Evolutionary conservation across 1,284 basidiomycete genomes (phyloP).

Genomic region (Trametes hirsuta): DNA sequence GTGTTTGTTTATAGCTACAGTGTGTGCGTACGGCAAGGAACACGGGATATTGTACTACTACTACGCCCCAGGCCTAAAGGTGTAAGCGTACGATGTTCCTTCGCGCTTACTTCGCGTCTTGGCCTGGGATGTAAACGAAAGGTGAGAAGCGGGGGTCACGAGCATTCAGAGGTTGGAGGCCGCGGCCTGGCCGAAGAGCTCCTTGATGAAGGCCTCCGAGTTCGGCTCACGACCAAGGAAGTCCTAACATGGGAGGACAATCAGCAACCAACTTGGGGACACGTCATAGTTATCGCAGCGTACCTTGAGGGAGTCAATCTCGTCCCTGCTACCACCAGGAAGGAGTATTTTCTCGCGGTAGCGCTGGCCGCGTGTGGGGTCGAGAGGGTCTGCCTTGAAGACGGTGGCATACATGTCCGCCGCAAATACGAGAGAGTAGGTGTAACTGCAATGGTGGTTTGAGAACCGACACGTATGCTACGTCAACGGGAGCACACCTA

Average conservation of each 20-base stretch:
- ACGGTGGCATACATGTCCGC: slow-evolving; percentile 81
- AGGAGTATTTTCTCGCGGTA: slow-evolving; percentile 59
- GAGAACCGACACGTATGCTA: neutral
- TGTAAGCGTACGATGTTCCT: too few species aligned
- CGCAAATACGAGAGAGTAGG: slow-evolving; percentile 75
- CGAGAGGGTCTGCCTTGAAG: slow-evolving; percentile 78
- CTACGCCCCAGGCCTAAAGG: too few species aligned
- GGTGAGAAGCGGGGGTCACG: too few species aligned
- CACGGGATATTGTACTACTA: too few species aligned
- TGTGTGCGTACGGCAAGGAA: too few species aligned
- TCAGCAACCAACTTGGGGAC: neutral
- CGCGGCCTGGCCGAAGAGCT: slow-evolving; percentile 50
- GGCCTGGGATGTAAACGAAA: too few species aligned
- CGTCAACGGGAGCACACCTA: slow-evolving; percentile 31
- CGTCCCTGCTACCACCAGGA: slow-evolving; percentile 61
- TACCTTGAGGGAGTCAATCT: slow-evolving; percentile 59
- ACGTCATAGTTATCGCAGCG: neutral
- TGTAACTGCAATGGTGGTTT: slow-evolving; percentile 48
- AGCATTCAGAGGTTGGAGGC: neutral
- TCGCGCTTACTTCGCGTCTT: too few species aligned
- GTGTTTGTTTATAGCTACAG: too few species aligned
- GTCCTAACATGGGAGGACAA: slow-evolving; percentile 39
- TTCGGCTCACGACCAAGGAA: slow-evolving; percentile 81
- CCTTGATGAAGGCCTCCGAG: slow-evolving; percentile 75
- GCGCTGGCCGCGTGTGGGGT: slow-evolving; percentile 55